phyloP scores from a whole-genome alignment of 176 grass and related monocot genomes.

The Dactylis glomerata region DNA sequence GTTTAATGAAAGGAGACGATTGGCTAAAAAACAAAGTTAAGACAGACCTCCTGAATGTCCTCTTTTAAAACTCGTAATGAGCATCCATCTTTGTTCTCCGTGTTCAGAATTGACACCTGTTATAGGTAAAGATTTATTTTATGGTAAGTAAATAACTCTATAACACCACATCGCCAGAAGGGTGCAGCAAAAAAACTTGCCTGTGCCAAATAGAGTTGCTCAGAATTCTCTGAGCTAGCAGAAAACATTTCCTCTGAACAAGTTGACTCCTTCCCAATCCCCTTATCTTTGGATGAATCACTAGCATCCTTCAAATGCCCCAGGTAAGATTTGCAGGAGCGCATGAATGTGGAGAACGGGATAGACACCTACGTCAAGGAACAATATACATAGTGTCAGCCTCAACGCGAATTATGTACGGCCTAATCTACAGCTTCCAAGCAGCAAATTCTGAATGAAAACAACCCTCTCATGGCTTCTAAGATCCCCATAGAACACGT shows the following conservation, averaged over 20 bases:
- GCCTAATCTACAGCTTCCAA: neutral
- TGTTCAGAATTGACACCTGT: slow-evolving; percentile 74
- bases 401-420: neutral
- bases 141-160: neutral
- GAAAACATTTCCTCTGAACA: slow-evolving; percentile 34
- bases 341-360: slow-evolving; percentile 70
- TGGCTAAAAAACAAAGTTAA: slow-evolving; percentile 12
- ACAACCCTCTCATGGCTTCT: slow-evolving; percentile 89
- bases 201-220: slow-evolving; percentile 83
- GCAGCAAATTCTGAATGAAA: neutral
- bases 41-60: slow-evolving; percentile 67
- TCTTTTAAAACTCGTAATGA: slow-evolving; percentile 52
- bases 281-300: slow-evolving; percentile 30
- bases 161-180: neutral
- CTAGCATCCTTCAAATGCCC: neutral
- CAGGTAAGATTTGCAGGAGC: slow-evolving; percentile 68
- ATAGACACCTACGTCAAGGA: slow-evolving; percentile 55
- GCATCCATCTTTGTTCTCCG: slow-evolving; percentile 58
- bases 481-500: slow-evolving; percentile 78
- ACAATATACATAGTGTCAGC: neutral
- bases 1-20: slow-evolving; percentile 24
- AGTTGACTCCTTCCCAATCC: slow-evolving; percentile 12
- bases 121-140: slow-evolving; percentile 18
- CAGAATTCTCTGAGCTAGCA: slow-evolving; percentile 36
- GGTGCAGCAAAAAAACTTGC: slow-evolving; percentile 32